These are phyloP conservation scores for Neoascochyta sp. DNA, from an alignment of 2,329 filamentous ascomycete genomes.

Conservation along the genomic window DNA sequence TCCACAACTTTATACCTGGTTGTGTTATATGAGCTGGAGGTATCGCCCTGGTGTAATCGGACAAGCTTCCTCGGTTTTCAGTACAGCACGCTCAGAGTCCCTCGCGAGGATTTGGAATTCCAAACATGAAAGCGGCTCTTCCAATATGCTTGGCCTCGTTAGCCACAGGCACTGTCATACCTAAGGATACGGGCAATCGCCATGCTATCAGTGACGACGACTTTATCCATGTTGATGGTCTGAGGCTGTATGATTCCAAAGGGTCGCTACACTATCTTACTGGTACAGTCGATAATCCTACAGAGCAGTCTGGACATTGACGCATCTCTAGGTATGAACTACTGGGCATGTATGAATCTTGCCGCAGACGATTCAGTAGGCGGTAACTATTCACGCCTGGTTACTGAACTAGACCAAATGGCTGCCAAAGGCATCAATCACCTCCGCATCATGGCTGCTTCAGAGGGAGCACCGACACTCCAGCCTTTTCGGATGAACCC, in stretches of 20 bases:
- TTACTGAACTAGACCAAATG: constrained; percentile 42
- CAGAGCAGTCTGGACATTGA: constrained; percentile 1
- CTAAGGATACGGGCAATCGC: constrained; percentile 3
- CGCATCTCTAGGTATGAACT: constrained; percentile 31
- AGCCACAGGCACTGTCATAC: constrained; percentile 8
- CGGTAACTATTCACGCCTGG: constrained; percentile 37
- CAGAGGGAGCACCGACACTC: constrained; percentile 38
- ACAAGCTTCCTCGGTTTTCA: constrained; percentile 1
- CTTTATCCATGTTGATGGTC: constrained; percentile 36
- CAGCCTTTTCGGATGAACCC: constrained; percentile 43
- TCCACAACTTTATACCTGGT: constrained; percentile 3
- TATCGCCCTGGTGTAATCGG: background rate
- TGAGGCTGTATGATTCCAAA: constrained; percentile 33
- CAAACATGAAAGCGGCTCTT: constrained; percentile 11
- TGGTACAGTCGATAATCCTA: constrained; percentile 4
- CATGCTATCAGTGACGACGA: constrained; percentile 27
- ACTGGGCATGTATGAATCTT: constrained; percentile 43
- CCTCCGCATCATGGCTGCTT: constrained; percentile 41
- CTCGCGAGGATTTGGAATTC: background rate
- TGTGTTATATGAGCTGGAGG: constrained; percentile 8
- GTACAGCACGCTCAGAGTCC: background rate
- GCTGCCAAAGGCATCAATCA: constrained; percentile 40
- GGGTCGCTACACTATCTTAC: constrained; percentile 39
- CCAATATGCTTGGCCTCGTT: constrained; percentile 12
- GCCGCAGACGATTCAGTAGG: constrained; percentile 35